Conservation (phyloP, 164 flowering plant species). For the Nelumbo lutea region DNA sequence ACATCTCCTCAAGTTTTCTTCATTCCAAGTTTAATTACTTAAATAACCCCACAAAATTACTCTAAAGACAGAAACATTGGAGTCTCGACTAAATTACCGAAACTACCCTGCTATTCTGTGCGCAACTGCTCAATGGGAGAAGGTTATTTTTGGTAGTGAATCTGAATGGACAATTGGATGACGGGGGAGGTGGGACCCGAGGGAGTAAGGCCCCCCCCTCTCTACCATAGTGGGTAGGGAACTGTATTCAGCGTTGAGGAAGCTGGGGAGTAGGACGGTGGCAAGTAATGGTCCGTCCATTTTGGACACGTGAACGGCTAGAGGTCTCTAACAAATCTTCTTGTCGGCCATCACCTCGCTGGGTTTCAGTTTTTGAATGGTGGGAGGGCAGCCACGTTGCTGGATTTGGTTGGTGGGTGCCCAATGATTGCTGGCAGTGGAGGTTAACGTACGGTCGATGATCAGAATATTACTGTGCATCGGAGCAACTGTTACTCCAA, state of each 20-base stretch:
- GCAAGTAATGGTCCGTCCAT: neutral
- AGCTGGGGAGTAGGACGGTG: slow-evolving; percentile 13
- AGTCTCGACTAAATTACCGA: too few species aligned
- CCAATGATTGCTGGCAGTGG: slow-evolving; percentile 17
- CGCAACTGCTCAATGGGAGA: too few species aligned
- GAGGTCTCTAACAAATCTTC: slow-evolving; percentile 8
- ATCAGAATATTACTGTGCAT: too few species aligned
- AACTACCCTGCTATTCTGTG: too few species aligned
- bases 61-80: neutral
- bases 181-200: too few species aligned
- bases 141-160: too few species aligned
- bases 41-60: neutral
- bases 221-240: too few species aligned
- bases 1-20: neutral
- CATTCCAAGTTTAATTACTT: neutral
- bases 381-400: slow-evolving; percentile 4
- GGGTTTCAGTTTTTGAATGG: neutral
- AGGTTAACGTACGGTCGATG: slow-evolving; percentile 7
- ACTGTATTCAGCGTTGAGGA: neutral
- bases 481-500: too few species aligned
- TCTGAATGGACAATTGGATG: too few species aligned
- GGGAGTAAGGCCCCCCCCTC: too few species aligned
- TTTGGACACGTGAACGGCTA: slow-evolving; percentile 12
- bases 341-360: slow-evolving; percentile 19
- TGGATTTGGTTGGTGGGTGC: neutral